Conservation (phyloP, 345 rosid species). For the Firmiana major region DNA sequence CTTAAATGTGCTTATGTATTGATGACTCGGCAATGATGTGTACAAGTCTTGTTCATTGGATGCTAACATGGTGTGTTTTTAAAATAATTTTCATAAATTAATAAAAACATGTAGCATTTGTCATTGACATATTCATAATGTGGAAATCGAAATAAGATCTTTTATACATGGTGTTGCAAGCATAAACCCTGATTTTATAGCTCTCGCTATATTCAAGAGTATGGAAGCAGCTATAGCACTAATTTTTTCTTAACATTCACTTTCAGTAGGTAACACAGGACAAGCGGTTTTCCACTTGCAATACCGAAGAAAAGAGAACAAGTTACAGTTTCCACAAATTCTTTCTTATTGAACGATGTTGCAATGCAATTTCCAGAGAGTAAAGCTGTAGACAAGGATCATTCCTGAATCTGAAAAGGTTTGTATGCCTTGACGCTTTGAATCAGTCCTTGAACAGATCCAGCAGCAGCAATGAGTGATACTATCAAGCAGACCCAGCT, state of each 20-base stretch:
- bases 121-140: too few relatives aligned
- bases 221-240: neutral
- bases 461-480: slow-evolving; percentile 58
- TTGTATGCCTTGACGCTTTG: slow-evolving; percentile 50
- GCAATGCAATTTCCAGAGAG: neutral
- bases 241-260: neutral
- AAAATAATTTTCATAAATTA: too few relatives aligned
- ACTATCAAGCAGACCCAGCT: slow-evolving; percentile 50
- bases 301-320: slow-evolving; percentile 8
- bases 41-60: neutral
- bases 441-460: slow-evolving; percentile 63
- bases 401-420: slow-evolving; percentile 46
- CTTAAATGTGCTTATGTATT: neutral
- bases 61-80: too few relatives aligned
- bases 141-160: too few relatives aligned
- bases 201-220: too few relatives aligned
- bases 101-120: too few relatives aligned
- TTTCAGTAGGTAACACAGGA: neutral
- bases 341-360: slow-evolving; percentile 11
- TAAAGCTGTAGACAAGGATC: neutral
- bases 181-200: too few relatives aligned
- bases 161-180: too few relatives aligned
- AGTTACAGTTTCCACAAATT: slow-evolving; percentile 6
- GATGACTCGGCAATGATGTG: neutral
- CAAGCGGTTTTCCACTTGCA: neutral